Evolutionary conservation across 2,329 filamentous ascomycete genomes (phyloP), one percentile per base, ranked within the genome.

Genomic region (Ophiostoma sp.): DNA sequence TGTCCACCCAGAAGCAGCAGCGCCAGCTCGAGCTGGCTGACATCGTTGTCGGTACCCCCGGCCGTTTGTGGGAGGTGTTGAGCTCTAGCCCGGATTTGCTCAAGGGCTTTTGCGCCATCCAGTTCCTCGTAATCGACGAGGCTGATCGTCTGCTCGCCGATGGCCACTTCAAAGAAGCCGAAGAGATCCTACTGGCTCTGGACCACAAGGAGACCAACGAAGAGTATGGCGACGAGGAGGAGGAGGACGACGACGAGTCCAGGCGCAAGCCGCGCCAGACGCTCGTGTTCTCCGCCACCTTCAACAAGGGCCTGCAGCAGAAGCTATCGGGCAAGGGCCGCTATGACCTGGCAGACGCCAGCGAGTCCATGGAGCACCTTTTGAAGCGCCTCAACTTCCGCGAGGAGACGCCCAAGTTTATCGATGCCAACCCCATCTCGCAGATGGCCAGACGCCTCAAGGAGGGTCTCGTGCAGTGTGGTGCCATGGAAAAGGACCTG

Each of bases 1-100:
- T 99, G 41, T 96, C 95, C 2, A 86, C 97, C n/a, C 90, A 95
- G 74, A 99, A 99, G 80, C 95, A 99, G 77, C 90, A 96, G 76
- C 87, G 95, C 67, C 88, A 94, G 76, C 80, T 99, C 33, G 86
- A 89, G 66, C 89, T 89, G 76, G 94, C 94, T 1, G 93, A 99
- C 76, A 91, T 99, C 67, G 88, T 99, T n/a, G 87, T 99, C 70
- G 94, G 89, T 68, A 97, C 95, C 0, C 95, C 95, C 0, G 95
- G 95, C 33, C 88, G 95, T 72, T 79, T 98, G 65, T 99, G 95
- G 95, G 95, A 99, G 77, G 89, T 99, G 6, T 87, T 98, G 71
- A 93, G 91, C 77, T 87, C 88, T 1, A 91, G 90, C 64, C 85
- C 86, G 13, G 87, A 89, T 6, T 79, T 96, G 31, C 85, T 94